These are phyloP conservation scores for Xylona heveae DNA, from an alignment of 495 filamentous ascomycete genomes.

Conservation along the genomic window DNA sequence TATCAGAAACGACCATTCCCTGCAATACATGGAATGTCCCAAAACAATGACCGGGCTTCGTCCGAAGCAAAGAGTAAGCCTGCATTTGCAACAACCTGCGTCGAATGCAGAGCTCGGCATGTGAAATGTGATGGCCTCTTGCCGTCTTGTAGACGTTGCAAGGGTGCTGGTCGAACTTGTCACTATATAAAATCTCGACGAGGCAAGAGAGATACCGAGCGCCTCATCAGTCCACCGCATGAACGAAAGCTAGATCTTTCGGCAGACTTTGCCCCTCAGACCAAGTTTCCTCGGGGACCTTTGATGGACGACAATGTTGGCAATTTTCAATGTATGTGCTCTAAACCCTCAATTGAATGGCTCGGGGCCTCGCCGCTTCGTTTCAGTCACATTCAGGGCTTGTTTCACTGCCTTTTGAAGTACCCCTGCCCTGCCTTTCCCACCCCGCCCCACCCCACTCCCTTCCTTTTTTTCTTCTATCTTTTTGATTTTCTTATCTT, in stretches of 20 bases:
- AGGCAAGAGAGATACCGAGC: constrained; percentile 2
- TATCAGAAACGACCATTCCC: too few relatives aligned
- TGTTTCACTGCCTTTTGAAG: too few relatives aligned
- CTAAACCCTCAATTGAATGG: too few relatives aligned
- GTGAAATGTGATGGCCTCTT: constrained; percentile 30
- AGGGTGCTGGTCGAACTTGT: constrained; percentile 8
- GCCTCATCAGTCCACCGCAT: constrained; percentile 19
- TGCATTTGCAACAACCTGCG: constrained; percentile 26
- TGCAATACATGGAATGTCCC: too few relatives aligned
- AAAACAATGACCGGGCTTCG: too few relatives aligned
- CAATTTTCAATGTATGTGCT: constrained; percentile 1
- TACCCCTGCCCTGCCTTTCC: too few relatives aligned
- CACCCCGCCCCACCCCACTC: too few relatives aligned
- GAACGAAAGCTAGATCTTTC: constrained; percentile 3
- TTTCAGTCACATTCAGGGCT: too few relatives aligned
- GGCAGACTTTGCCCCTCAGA: neutral
- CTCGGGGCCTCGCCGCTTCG: too few relatives aligned
- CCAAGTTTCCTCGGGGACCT: neutral
- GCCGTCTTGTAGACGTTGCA: constrained; percentile 18
- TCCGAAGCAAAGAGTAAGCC: too few relatives aligned
- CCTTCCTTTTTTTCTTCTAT: too few relatives aligned
- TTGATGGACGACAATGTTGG: neutral
- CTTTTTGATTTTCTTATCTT: too few relatives aligned
- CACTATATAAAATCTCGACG: constrained; percentile 9
- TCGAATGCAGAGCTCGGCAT: constrained; percentile 32